Conservation (phyloP, 2,329 filamentous ascomycete species). For the Colletotrichum liaoningense region DNA sequence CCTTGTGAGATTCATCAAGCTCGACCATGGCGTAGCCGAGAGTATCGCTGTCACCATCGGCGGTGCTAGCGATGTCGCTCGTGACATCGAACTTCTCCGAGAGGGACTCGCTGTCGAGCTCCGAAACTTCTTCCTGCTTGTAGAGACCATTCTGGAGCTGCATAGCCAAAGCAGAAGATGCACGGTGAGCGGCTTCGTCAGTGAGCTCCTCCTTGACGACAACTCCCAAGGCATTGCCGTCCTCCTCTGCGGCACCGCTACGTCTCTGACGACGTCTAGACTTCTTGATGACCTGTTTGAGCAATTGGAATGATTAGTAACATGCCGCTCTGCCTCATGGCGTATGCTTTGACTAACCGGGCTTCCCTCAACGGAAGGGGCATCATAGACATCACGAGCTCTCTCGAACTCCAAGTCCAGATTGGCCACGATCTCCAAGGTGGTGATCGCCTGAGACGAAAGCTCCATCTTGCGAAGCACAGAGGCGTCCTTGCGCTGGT, state of each 20-base stretch:
- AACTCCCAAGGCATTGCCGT: not conserved
- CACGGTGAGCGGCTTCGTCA: not conserved
- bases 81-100: slow-evolving; percentile 18
- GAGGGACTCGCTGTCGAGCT: not conserved
- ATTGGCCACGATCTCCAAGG: slow-evolving; percentile 74
- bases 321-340: not conserved
- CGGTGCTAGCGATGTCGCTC: not conserved
- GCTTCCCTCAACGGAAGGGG: slow-evolving; percentile 63
- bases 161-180: not conserved
- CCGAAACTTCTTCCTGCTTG: not conserved
- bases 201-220: slow-evolving; percentile 20
- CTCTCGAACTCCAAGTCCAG: slow-evolving; percentile 61
- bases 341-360: slow-evolving; percentile 53
- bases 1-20: not conserved
- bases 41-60: not conserved
- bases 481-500: slow-evolving; percentile 81
- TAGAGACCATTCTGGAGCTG: not conserved
- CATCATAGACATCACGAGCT: slow-evolving; percentile 69
- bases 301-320: not conserved
- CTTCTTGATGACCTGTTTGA: slow-evolving; percentile 9
- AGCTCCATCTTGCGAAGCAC: slow-evolving; percentile 75
- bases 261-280: slow-evolving; percentile 23
- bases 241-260: not conserved
- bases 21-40: not conserved
- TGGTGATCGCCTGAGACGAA: slow-evolving; percentile 72